A percentile compares a stretch with the other conserved stretches of the same genome.
phyloP scores from a whole-genome alignment of 169 alveolate species.

The Babesia ovata region DNA sequence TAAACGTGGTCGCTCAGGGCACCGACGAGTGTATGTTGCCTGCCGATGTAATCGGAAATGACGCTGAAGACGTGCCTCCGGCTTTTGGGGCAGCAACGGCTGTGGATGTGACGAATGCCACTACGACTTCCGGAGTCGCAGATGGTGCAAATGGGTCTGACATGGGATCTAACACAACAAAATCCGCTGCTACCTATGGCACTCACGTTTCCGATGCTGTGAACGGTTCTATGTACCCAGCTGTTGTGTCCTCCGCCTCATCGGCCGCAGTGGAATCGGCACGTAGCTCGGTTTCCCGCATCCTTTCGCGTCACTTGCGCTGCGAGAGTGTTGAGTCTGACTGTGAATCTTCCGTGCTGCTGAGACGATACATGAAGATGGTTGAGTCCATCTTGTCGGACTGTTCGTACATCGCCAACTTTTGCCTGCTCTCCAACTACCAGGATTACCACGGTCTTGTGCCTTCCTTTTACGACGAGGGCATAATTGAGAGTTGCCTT shows the following conservation, averaged over 20 bases:
- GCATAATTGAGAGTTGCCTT: conserved; percentile 19
- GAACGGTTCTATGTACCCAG: neutral
- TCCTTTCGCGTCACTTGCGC: conserved; percentile 10
- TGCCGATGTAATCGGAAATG: neutral
- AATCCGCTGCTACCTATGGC: too few relatives aligned
- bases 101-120: too few relatives aligned
- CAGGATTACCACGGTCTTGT: conserved; percentile 50
- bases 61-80: neutral
- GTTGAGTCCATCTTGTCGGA: conserved; percentile 48
- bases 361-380: conserved; percentile 24
- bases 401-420: conserved; percentile 55
- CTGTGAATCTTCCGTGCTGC: neutral
- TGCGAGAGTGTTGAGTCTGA: neutral
- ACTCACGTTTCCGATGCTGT: too few relatives aligned
- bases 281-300: conserved; percentile 25
- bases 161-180: too few relatives aligned
- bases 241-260: neutral
- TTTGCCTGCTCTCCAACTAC: conserved; percentile 57
- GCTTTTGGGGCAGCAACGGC: neutral
- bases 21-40: neutral
- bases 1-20: neutral
- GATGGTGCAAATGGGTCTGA: too few relatives aligned
- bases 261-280: conserved; percentile 30
- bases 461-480: conserved; percentile 46
- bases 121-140: too few relatives aligned